Evolutionary conservation across 148 eudicot species (phyloP).

Genomic region (Chenopodium quinoa): DNA sequence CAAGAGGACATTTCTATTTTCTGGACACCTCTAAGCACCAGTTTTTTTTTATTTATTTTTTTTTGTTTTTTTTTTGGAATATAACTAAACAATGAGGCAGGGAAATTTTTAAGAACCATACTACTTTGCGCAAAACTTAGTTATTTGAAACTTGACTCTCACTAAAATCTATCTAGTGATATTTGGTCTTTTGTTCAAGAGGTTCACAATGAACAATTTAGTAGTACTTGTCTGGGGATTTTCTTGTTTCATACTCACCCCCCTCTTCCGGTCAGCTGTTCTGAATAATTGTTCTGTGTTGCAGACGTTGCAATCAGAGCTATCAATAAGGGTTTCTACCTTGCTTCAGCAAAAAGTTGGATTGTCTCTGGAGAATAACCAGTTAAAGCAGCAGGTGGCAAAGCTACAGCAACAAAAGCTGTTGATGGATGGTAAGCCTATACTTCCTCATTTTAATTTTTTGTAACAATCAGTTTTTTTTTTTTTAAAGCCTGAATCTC

Average conservation of each 20-base stretch:
- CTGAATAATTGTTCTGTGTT: conserved; percentile 9
- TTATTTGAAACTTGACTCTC: background rate
- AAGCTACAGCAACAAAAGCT: conserved; percentile 47
- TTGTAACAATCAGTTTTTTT: background rate
- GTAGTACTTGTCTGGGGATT: background rate
- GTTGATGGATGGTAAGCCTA: conserved; percentile 48
- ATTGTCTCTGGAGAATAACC: conserved; percentile 59
- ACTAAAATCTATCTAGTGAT: background rate
- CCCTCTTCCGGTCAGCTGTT: background rate
- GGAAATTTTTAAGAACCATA: background rate
- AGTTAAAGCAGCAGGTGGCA: conserved; percentile 53
- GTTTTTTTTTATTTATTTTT: background rate
- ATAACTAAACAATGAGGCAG: too few relatives aligned
- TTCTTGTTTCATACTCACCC: too few relatives aligned
- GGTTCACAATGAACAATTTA: background rate
- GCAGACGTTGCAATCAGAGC: conserved; percentile 62
- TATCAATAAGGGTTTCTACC: conserved; percentile 46
- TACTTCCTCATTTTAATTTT: background rate
- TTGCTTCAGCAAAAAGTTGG: conserved; percentile 50
- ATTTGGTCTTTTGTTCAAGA: background rate
- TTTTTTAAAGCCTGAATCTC: too few relatives aligned
- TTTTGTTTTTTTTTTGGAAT: background rate
- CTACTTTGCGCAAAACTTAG: background rate
- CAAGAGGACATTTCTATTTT: background rate
- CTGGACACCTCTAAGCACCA: background rate